Base-by-base conservation (phyloP, 2,329 filamentous ascomycete genomes). In the Penicillium digitatum region DNA sequence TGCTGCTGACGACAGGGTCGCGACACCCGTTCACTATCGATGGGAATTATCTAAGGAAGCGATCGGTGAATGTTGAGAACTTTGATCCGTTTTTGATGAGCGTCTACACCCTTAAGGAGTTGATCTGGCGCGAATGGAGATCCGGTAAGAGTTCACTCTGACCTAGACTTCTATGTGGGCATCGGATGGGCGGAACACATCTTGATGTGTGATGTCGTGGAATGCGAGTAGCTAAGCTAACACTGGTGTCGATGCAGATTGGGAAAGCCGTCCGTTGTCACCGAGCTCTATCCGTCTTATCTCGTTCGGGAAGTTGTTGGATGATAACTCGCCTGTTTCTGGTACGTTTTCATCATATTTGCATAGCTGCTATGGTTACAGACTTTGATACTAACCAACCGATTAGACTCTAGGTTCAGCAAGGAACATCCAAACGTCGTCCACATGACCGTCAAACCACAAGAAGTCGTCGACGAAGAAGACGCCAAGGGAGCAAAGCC, bases 71-170 rank as follows among this genome's bases (percentile, higher is more conserved):
- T 45, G 83, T 94, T 1, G 87, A 90, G 20, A 86, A 87, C 31
- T 81, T 83, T 61, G 90, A 96, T 69, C 91, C 91, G 1, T 92
- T 90, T 69, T 89, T 87, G 69, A 90, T 97, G 75, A 95, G 89
- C 63, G 87, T 96, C 48, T 96, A 96, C 71, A 95, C 90, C 3
- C 78, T 97, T 62, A 96, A 96, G 75, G 91, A 96, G 76, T 78
- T 96, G 68, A 96, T 97, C 70, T 83, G 94, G 78, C 82, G 90
- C 66, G 92, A 96, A 72, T 97, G 93, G 93, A 82, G 90, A 63
- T 87, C 86, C 65, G 90, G 81, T 83, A 76, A 60, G 66, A 34
- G 3, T 45, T 34, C 4, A 7, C 2, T 44, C 47, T 42, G 35
- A 18, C 18, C 20, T 12, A 16, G 34, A 26, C 26, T 18, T 26